These are phyloP conservation scores for Kalaharituber pfeilii DNA, from an alignment of 2,329 filamentous ascomycete species.

Conservation along the genomic window DNA sequence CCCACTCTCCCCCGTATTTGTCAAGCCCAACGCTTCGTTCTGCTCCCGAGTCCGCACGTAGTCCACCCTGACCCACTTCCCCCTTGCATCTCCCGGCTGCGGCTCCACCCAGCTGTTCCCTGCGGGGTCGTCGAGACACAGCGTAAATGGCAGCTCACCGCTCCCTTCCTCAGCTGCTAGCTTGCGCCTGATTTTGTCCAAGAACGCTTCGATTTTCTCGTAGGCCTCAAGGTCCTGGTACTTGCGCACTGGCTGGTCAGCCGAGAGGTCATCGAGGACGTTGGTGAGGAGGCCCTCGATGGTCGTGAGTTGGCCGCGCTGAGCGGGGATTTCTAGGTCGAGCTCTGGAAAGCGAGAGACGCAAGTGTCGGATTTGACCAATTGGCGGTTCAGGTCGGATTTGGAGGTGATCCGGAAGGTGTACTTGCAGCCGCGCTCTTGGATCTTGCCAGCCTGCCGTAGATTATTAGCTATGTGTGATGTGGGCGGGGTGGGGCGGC, in stretches of 20 bases:
- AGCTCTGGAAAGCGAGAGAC: conserved; percentile 76
- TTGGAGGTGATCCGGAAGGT: conserved; percentile 57
- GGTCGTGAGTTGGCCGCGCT: conserved; percentile 81
- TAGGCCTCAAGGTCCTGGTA: conserved; percentile 60
- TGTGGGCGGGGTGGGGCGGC: background rate
- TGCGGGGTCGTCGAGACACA: conserved; percentile 75
- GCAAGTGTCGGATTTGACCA: conserved; percentile 83
- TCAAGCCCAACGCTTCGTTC: conserved; percentile 68
- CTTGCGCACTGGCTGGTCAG: conserved; percentile 69
- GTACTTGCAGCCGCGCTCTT: conserved; percentile 72
- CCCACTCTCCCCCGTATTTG: conserved; percentile 26
- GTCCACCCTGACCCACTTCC: conserved; percentile 76
- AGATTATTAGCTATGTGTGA: too few species aligned
- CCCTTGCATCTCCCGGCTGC: conserved; percentile 56
- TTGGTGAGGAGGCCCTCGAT: conserved; percentile 71
- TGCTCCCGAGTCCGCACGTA: conserved; percentile 70
- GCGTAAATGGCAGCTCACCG: conserved; percentile 59
- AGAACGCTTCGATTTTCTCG: conserved; percentile 55
- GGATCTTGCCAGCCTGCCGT: conserved; percentile 58
- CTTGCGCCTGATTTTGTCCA: background rate
- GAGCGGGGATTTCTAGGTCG: conserved; percentile 81
- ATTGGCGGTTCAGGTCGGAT: conserved; percentile 64
- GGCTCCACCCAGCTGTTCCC: conserved; percentile 97
- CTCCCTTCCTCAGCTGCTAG: conserved; percentile 50
- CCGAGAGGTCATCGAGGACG: conserved; percentile 62